A percentile compares a stretch with the other conserved stretches of the same genome.
Evolutionary conservation across 345 rosid species (phyloP).

Genomic region (Angophora floribunda): DNA sequence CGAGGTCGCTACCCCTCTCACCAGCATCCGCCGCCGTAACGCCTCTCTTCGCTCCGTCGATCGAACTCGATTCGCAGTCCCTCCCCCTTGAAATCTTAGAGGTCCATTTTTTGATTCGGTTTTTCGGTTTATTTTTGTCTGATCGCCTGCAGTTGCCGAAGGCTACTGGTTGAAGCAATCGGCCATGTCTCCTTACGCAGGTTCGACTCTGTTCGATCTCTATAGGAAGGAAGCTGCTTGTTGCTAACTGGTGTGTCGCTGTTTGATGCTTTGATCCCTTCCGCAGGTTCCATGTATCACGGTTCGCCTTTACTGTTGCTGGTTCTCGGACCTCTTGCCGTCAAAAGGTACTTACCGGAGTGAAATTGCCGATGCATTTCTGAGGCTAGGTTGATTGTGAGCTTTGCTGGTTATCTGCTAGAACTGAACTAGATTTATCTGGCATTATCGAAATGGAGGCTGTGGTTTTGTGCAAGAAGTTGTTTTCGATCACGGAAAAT

Average conservation of each 20-base stretch:
- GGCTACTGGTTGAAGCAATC: slow-evolving; percentile 96
- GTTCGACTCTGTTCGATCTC: slow-evolving; percentile 8
- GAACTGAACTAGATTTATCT: not conserved
- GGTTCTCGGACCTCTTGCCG: slow-evolving; percentile 72
- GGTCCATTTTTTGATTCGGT: not conserved
- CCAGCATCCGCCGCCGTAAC: slow-evolving; percentile 91
- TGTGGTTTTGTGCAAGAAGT: not conserved
- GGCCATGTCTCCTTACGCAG: slow-evolving; percentile 87
- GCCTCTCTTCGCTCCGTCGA: not conserved
- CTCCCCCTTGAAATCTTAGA: not conserved
- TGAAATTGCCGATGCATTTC: not conserved
- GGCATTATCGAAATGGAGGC: not conserved
- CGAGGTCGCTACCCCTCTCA: slow-evolving; percentile 92
- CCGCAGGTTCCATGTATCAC: slow-evolving; percentile 90
- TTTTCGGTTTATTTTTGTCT: not conserved
- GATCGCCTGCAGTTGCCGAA: slow-evolving; percentile 60
- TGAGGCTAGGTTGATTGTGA: not conserved
- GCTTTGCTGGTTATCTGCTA: not conserved
- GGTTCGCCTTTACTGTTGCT: slow-evolving; percentile 85
- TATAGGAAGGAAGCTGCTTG: not conserved
- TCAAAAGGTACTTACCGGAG: slow-evolving; percentile 34
- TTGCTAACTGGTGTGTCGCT: not conserved
- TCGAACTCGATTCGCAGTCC: not conserved
- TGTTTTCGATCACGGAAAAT: not conserved
- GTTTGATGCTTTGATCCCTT: not conserved